Evolutionary conservation across 169 alveolate genomes (phyloP).

Genomic region (Babesia sp.): DNA sequence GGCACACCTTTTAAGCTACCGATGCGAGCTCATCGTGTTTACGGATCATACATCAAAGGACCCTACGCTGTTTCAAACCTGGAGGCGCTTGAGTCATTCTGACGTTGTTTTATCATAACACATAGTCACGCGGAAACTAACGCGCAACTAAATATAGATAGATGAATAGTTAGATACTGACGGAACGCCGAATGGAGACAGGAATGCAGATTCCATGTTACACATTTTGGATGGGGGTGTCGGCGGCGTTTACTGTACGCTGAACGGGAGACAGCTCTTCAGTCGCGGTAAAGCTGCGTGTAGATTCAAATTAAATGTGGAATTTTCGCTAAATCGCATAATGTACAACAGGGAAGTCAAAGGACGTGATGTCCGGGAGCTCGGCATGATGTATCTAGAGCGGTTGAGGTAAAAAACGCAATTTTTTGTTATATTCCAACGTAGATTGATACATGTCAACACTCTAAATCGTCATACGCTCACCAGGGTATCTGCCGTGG

Average conservation of each 20-base stretch:
- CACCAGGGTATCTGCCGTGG: constrained; percentile 30
- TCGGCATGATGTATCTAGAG: constrained; percentile 23
- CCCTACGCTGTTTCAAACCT: constrained; percentile 54
- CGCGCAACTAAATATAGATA: neutral
- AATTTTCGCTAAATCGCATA: neutral
- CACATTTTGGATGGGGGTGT: constrained; percentile 12
- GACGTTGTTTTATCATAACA: neutral
- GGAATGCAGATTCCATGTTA: neutral
- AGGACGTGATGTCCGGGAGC: constrained; percentile 7
- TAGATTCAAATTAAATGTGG: neutral
- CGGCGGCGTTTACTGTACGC: neutral
- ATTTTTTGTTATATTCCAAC: too few relatives aligned
- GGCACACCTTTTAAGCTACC: constrained; percentile 45
- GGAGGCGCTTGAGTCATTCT: constrained; percentile 15
- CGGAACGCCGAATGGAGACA: neutral
- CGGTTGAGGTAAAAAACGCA: constrained; percentile 5
- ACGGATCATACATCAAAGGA: constrained; percentile 66
- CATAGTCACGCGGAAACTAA: neutral
- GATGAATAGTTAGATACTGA: neutral
- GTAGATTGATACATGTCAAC: constrained; percentile 37
- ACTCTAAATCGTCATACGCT: constrained; percentile 35
- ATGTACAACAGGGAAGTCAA: neutral
- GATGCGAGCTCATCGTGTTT: constrained; percentile 52
- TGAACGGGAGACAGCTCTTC: neutral
- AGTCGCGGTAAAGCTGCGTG: neutral